A percentile compares a stretch with the other conserved stretches of the same genome.
Evolutionary conservation across 257 asterid species (phyloP).

Genomic region (Solanum virginianum): DNA sequence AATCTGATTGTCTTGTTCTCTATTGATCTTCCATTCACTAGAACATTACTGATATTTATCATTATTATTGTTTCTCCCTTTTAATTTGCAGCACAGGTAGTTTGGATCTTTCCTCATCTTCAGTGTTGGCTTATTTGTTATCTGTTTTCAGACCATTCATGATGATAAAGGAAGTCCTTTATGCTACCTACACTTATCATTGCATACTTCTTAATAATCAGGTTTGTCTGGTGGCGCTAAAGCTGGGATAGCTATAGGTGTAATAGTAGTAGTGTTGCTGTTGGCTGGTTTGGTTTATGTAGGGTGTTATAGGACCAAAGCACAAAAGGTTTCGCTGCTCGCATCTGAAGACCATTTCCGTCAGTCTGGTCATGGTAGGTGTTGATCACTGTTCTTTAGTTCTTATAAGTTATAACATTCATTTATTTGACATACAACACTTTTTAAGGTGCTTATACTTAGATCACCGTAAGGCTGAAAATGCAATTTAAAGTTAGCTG

Average conservation of each 20-base stretch:
- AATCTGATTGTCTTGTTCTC: neutral
- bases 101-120: slow-evolving; percentile 18
- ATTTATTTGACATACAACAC: neutral
- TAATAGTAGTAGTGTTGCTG: slow-evolving; percentile 29
- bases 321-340: slow-evolving; percentile 23
- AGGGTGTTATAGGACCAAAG: slow-evolving; percentile 36
- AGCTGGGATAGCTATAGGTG: slow-evolving; percentile 62
- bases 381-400: slow-evolving; percentile 1
- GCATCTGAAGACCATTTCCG: slow-evolving; percentile 38
- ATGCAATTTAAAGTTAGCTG: neutral
- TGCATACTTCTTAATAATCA: slow-evolving; percentile 17
- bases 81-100: slow-evolving; percentile 64
- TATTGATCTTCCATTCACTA: neutral
- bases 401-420: neutral
- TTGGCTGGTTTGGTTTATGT: slow-evolving; percentile 40
- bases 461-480: neutral
- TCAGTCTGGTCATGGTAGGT: slow-evolving; percentile 16
- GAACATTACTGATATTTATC: neutral
- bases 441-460: neutral
- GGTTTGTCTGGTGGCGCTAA: slow-evolving; percentile 66
- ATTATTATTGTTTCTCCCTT: neutral
- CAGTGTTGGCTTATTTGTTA: slow-evolving; percentile 13
- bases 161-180: neutral
- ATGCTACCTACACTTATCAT: slow-evolving; percentile 6
- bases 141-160: slow-evolving; percentile 5